Evolutionary conservation across 2,329 filamentous ascomycete genomes (phyloP).

Genomic region (Aspergillus transmontanensis): DNA sequence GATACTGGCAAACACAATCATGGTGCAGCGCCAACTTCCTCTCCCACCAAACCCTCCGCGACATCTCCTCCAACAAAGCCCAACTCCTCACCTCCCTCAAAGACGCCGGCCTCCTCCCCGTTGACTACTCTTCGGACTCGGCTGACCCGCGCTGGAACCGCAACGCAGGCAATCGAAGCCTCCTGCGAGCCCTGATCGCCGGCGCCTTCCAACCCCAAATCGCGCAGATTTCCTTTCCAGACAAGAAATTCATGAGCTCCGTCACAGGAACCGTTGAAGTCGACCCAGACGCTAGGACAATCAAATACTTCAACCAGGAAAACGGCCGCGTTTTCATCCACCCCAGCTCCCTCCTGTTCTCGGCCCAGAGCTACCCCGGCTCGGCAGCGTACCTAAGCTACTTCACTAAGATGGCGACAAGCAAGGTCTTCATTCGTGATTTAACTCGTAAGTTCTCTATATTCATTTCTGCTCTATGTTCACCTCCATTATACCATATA

Average conservation of each 20-base stretch:
- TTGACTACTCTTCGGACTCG: slow-evolving; percentile 46
- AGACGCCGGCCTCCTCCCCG: slow-evolving; percentile 76
- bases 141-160: slow-evolving; percentile 41
- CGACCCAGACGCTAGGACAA: slow-evolving; percentile 86
- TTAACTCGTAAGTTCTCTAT: slow-evolving; percentile 70
- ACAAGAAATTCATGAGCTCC: slow-evolving; percentile 90
- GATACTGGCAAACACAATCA: slow-evolving; percentile 51
- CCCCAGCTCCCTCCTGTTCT: slow-evolving; percentile 83
- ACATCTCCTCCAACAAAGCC: slow-evolving; percentile 81
- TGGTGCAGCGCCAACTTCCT: slow-evolving; percentile 90
- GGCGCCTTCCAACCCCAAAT: slow-evolving; percentile 82
- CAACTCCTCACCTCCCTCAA: slow-evolving; percentile 86
- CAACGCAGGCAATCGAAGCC: slow-evolving; percentile 43
- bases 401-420: slow-evolving; percentile 88
- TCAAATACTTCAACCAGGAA: slow-evolving; percentile 89
- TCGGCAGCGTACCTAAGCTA: slow-evolving; percentile 81
- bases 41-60: slow-evolving; percentile 77
- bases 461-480: background rate
- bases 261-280: slow-evolving; percentile 88
- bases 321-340: slow-evolving; percentile 91
- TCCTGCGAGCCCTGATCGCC: slow-evolving; percentile 71
- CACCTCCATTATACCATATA: background rate
- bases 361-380: slow-evolving; percentile 74
- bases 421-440: slow-evolving; percentile 89
- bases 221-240: slow-evolving; percentile 87